Conservation (phyloP, 129 eudicot genomes). For the Pittosporum tobira region DNA sequence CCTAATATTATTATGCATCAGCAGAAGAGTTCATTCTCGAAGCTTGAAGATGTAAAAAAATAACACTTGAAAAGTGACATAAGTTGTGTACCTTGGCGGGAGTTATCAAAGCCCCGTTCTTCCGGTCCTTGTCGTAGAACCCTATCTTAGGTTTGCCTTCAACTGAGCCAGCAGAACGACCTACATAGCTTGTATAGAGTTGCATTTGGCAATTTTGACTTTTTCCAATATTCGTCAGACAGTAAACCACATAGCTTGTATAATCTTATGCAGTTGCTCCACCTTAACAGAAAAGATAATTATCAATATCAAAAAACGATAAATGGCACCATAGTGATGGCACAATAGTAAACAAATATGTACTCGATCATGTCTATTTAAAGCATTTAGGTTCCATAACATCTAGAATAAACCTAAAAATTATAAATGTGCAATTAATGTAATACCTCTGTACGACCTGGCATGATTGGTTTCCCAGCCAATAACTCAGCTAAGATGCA, state of each 20-base stretch:
- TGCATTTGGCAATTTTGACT: conserved; percentile 66
- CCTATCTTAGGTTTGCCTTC: conserved; percentile 94
- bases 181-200: conserved; percentile 57
- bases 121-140: conserved; percentile 74
- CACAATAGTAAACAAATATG: too few relatives aligned
- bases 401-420: too few relatives aligned
- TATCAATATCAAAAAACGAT: background rate
- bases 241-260: conserved; percentile 76
- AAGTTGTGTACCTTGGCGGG: conserved; percentile 98
- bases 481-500: too few relatives aligned
- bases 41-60: too few relatives aligned
- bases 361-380: too few relatives aligned
- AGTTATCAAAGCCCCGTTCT: conserved; percentile 79
- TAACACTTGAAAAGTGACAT: too few relatives aligned
- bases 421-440: background rate
- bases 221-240: conserved; percentile 74
- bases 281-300: conserved; percentile 30
- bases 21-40: too few relatives aligned
- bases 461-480: conserved; percentile 96
- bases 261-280: conserved; percentile 72
- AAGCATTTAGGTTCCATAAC: too few relatives aligned
- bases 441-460: conserved; percentile 94
- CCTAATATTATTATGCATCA: too few relatives aligned
- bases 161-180: conserved; percentile 76
- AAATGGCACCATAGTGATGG: too few relatives aligned